Conservation (phyloP, 2,329 filamentous ascomycete genomes). For the Xylaria sp. region DNA sequence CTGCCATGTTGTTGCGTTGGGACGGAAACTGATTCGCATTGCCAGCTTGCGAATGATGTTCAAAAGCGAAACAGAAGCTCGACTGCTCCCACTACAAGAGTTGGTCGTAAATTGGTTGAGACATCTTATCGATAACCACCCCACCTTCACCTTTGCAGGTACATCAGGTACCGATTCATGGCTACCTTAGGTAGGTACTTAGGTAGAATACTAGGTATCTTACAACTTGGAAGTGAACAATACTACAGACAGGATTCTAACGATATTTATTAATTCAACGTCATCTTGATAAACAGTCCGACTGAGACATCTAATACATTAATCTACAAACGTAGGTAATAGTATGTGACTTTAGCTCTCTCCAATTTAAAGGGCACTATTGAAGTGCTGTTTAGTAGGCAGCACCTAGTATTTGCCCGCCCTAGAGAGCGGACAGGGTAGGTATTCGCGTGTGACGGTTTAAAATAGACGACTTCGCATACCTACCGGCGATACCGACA, state of each 20-base stretch:
- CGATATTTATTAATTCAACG: not conserved
- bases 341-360: no score
- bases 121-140: conserved; percentile 31
- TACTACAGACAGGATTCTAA: no score
- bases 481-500: not conserved
- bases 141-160: not conserved
- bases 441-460: not conserved
- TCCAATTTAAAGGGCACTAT: no score
- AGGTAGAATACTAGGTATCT: no score
- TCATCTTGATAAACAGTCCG: not conserved
- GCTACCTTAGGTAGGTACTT: no score
- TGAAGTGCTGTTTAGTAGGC: not conserved
- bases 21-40: conserved; percentile 25
- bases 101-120: not conserved
- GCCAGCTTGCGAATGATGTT: conserved; percentile 11
- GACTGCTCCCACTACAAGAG: not conserved
- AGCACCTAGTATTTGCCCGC: not conserved
- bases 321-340: not conserved
- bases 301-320: not conserved
- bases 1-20: conserved; percentile 26
- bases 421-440: not conserved
- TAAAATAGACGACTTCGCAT: not conserved
- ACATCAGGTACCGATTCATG: no score
- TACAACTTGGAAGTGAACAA: no score
- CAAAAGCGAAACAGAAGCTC: conserved; percentile 11